Conservation (phyloP, 805 yeast genomes). For the Suhomyces faveliae region DNA sequence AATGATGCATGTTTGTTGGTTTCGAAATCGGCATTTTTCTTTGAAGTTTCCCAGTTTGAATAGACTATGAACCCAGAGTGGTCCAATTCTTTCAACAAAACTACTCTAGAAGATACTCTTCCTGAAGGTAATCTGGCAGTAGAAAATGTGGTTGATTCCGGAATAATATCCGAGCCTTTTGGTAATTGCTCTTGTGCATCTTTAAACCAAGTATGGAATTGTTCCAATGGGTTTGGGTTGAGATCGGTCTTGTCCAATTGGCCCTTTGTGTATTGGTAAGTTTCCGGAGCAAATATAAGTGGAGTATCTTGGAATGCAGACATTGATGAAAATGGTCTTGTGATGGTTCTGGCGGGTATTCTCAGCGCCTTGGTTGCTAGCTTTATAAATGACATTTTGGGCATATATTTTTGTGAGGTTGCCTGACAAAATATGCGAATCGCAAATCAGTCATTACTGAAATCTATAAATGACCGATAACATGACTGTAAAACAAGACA, state of each 20-base stretch:
- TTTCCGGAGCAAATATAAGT: conserved; percentile 72
- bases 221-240: conserved; percentile 60
- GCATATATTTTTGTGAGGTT: neutral
- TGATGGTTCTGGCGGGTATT: neutral
- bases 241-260: conserved; percentile 56
- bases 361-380: neutral
- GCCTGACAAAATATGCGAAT: neutral
- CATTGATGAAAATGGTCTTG: neutral
- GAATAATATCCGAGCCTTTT: conserved; percentile 51
- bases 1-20: conserved; percentile 79
- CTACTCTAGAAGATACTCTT: conserved; percentile 80
- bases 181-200: conserved; percentile 30
- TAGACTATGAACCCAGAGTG: conserved; percentile 79
- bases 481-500: too few relatives aligned
- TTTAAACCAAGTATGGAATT: conserved; percentile 81
- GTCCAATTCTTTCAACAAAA: conserved; percentile 87
- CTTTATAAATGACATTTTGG: neutral
- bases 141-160: conserved; percentile 84
- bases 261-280: conserved; percentile 80
- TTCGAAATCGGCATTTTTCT: conserved; percentile 69
- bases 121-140: conserved; percentile 90
- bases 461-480: neutral
- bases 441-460: neutral
- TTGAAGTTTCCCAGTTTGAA: conserved; percentile 88
- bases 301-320: conserved; percentile 19